Base-by-base conservation (phyloP, 768 basidiomycete genomes). In the Mycena vitilis region DNA sequence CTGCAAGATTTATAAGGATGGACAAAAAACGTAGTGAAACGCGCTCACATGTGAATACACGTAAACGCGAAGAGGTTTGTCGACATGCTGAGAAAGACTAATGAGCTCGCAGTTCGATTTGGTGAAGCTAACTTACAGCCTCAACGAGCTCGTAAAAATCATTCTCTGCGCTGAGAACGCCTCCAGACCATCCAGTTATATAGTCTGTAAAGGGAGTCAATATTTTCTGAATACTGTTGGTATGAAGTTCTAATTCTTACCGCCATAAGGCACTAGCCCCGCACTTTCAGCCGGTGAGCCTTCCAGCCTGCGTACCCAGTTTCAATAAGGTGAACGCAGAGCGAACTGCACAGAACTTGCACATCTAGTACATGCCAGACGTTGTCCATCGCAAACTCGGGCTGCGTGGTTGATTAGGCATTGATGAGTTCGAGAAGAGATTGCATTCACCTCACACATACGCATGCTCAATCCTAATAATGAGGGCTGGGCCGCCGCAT, bases 341-440 rank as follows among this genome's bases (percentile, higher is more conserved):
- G 16, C 5, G 18, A 52, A 51, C 4, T 16, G 25, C 6, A 57
- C 5, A 25, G 23, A 51, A 67, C 70, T 66, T 59, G 42, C 16
- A 99, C 95, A 76, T 99, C 98, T 53, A 99, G 84, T 47, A 99
- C 95, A 79, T 99, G 98, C 96, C 98, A 99, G 7, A 99, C 96
- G 70, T 93, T 95, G 75, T 98, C 95, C 22, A 94, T 83, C 18
- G 97, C 93, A 58, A 88, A 85, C 73, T 94, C 91, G 5, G 97
- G 96, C 76, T 72, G 38, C 25, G 58, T 4, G 13, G 18, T 38
- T 22, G 15, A 47, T 71, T 4, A 71, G 40, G 18, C 15, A 22
- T 13, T 16, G 25, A 37, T 12, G 20, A 49, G 42, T 15, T 1
- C 22, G 7, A 47, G 53, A 30, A 42, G 36, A n/a, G 2, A 25